Evolutionary conservation across 495 filamentous ascomycete species (phyloP).

Genomic region (Tuber umbilicatum): DNA sequence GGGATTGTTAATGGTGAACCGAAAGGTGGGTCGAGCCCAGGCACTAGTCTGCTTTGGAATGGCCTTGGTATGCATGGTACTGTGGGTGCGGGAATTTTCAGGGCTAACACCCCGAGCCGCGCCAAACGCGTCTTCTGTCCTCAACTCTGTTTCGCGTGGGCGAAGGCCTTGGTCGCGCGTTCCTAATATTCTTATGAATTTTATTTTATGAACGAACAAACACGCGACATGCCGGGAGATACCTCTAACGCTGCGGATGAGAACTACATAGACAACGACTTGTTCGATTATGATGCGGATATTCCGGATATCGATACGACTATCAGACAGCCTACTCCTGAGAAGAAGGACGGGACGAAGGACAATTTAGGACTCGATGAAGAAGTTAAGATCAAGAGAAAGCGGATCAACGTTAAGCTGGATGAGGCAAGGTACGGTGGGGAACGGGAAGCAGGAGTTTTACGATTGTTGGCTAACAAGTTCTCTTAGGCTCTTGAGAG

Average conservation of each 20-base stretch:
- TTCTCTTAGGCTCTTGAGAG: slow-evolving; percentile 59
- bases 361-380: slow-evolving; percentile 68
- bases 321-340: slow-evolving; percentile 42
- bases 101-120: background rate
- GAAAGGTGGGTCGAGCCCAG: slow-evolving; percentile 16
- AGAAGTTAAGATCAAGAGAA: slow-evolving; percentile 72
- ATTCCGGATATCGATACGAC: slow-evolving; percentile 45
- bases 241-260: slow-evolving; percentile 33
- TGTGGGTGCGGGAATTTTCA: slow-evolving; percentile 7
- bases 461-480: slow-evolving; percentile 10
- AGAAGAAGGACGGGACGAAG: slow-evolving; percentile 43
- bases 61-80: slow-evolving; percentile 11
- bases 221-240: slow-evolving; percentile 17
- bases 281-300: slow-evolving; percentile 66
- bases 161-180: background rate
- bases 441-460: background rate
- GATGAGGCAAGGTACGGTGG: slow-evolving; percentile 64
- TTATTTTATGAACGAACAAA: background rate
- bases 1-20: slow-evolving; percentile 18
- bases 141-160: slow-evolving; percentile 8
- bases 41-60: slow-evolving; percentile 22
- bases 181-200: background rate
- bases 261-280: slow-evolving; percentile 48
- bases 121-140: slow-evolving; percentile 36
- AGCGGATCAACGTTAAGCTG: slow-evolving; percentile 67